Evolutionary conservation across 345 rosid species (phyloP).

Genomic region (Viola odorata): DNA sequence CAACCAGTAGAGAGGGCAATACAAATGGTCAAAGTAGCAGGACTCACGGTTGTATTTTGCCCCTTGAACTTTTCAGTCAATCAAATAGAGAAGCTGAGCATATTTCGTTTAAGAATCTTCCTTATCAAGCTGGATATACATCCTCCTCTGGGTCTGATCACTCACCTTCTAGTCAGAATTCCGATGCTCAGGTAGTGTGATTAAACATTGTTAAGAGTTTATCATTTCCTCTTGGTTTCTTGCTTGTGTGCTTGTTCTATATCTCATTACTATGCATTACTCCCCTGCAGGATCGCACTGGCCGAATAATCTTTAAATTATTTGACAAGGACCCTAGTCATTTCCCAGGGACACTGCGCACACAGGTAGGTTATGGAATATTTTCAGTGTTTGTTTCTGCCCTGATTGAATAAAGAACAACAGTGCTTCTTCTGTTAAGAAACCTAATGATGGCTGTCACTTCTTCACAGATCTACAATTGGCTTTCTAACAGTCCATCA

Average conservation of each 20-base stretch:
- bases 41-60: conserved; percentile 31
- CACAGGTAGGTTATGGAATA: conserved; percentile 40
- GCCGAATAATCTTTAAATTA: conserved; percentile 61
- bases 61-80: conserved; percentile 70
- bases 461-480: conserved; percentile 59
- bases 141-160: conserved; percentile 90
- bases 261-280: conserved; percentile 4
- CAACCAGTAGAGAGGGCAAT: conserved; percentile 33
- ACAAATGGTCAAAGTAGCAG: conserved; percentile 36
- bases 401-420: not conserved
- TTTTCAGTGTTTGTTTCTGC: not conserved
- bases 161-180: conserved; percentile 70
- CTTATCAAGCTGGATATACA: conserved; percentile 59
- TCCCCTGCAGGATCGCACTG: conserved; percentile 55
- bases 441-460: conserved; percentile 11
- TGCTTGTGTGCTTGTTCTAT: not conserved
- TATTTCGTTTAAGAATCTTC: conserved; percentile 42
- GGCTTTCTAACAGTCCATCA: conserved; percentile 87
- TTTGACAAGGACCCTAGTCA: conserved; percentile 85
- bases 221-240: not conserved
- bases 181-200: conserved; percentile 65
- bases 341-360: conserved; percentile 57
- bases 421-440: conserved; percentile 2
- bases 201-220: not conserved
- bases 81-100: conserved; percentile 39